Conservation (phyloP, 331 rosid species). For the Quercus phellos region DNA sequence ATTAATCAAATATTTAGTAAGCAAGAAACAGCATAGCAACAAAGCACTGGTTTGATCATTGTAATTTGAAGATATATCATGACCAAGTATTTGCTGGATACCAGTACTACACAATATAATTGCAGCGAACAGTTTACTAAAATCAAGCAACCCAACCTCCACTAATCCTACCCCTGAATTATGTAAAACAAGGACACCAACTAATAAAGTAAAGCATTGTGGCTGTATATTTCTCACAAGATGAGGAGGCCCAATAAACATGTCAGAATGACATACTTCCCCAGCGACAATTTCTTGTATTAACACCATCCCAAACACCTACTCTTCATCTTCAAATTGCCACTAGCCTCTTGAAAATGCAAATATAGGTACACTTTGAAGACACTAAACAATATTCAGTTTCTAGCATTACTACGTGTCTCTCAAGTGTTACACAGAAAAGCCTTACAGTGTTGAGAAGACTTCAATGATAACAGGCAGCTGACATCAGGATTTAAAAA, state of each 20-base stretch:
- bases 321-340: background rate
- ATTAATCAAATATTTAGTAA: slow-evolving; percentile 13
- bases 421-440: background rate
- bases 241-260: background rate
- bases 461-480: background rate
- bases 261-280: background rate
- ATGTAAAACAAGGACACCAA: background rate
- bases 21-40: slow-evolving; percentile 9
- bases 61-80: background rate
- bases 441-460: background rate
- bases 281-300: background rate
- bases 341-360: background rate
- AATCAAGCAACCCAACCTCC: background rate
- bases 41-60: background rate
- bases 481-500: background rate
- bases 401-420: background rate
- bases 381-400: background rate
- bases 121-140: background rate
- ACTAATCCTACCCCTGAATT: background rate
- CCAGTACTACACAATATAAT: background rate
- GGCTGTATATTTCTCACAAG: background rate
- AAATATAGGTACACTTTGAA: background rate
- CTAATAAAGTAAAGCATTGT: background rate
- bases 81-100: background rate
- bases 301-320: background rate